Conservation (phyloP, 129 eudicot species). For the Gnaphalium uliginosum region DNA sequence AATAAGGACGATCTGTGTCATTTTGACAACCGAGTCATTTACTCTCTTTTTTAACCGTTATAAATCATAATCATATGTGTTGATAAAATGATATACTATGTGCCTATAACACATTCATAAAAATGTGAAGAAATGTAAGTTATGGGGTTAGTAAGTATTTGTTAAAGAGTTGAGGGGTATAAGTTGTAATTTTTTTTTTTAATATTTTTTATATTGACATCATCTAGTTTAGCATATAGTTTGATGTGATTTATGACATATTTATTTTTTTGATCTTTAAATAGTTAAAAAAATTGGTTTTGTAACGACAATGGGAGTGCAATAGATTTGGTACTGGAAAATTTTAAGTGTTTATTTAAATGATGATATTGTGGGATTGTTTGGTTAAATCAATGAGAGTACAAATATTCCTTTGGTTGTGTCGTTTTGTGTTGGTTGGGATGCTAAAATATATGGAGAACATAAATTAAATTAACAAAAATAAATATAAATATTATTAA, state of each 20-base stretch:
- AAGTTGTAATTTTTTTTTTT: too few species aligned
- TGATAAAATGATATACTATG: too few species aligned
- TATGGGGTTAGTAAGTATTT: too few species aligned
- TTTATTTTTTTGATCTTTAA: background rate
- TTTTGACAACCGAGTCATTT: too few species aligned
- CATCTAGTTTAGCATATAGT: too few species aligned
- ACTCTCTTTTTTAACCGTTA: too few species aligned
- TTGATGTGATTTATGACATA: too few species aligned
- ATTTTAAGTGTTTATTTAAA: background rate
- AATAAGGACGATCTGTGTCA: too few species aligned
- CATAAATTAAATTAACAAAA: background rate
- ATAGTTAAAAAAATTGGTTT: background rate
- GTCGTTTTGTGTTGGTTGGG: slow-evolving; percentile 36
- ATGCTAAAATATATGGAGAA: slow-evolving; percentile 14
- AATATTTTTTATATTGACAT: too few species aligned
- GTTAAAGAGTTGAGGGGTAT: too few species aligned
- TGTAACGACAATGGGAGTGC: background rate
- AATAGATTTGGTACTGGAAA: background rate
- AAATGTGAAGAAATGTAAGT: too few species aligned
- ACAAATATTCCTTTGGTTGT: slow-evolving; percentile 43
- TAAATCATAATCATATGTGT: background rate
- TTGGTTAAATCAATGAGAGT: slow-evolving; percentile 42
- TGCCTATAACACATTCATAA: too few species aligned
- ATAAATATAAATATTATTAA: slow-evolving; percentile 6
- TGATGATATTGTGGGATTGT: slow-evolving; percentile 34